Base-by-base conservation (phyloP, 2,329 filamentous ascomycete species). In the Byssochlamys sp. region DNA sequence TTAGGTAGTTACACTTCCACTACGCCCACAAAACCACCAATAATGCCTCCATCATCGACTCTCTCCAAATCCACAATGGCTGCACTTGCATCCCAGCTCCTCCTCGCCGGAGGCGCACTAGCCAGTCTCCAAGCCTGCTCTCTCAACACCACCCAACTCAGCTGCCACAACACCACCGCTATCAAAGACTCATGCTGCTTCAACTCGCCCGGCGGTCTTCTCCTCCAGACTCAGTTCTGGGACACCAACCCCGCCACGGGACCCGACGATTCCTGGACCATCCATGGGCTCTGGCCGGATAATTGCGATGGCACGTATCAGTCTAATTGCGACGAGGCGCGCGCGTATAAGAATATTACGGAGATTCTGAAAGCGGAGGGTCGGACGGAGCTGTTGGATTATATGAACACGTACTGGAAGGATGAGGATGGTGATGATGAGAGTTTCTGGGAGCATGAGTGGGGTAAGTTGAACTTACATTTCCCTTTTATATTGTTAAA, bases 361-460 rank as follows among this genome's bases (percentile, higher is more conserved):
- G 69, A 73, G 2, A 84, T 85, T 60, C 71, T 86, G 49, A 62
- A 78, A 55, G 69, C 73, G 1, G 79, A 79, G 57, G 79, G 77
- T 59, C 74, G 75, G 57, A 72, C 71, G 26, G 77, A 81, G 27
- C 74, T 83, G 9, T 73, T 86, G 4, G 65, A 69, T 51, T 82
- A 81, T 67, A 85, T 86, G 83, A 70, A 78, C 39, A 80, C 75
- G 1, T 85, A 84, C 72, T 85, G 83, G 83, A 79, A 81, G 63
- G 78, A 80, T 65, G 77, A 82, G 67, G 61, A 77, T 45, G 81
- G 80, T 49, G 68, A 79, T 29, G 78, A 81, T 62, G 80, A 84
- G 63, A 71, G 66, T 28, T 81, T 89, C 65, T 89, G 86, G 86
- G 78, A 82, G 64, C 84, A 88, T 71, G 86, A 89, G 67, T 89